phyloP scores from a whole-genome alignment of 2,329 filamentous ascomycete species.

The Colletotrichum musae region DNA sequence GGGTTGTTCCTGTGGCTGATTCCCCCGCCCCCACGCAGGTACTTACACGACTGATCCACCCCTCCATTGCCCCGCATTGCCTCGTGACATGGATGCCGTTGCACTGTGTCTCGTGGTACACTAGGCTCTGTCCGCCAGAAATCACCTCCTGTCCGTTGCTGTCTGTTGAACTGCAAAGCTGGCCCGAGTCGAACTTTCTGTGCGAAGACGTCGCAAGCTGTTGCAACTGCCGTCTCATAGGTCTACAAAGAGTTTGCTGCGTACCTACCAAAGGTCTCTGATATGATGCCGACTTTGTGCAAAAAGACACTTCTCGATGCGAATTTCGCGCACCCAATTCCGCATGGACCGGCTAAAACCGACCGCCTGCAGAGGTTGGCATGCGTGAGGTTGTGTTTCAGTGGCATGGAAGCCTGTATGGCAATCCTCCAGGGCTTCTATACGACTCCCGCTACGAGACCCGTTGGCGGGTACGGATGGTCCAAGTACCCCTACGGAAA shows the following conservation, averaged over 20 bases:
- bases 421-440: background rate
- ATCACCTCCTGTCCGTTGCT: background rate
- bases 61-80: slow-evolving; percentile 24
- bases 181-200: background rate
- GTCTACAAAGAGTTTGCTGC: background rate
- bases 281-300: background rate
- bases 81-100: slow-evolving; percentile 13
- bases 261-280: background rate
- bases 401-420: background rate
- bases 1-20: slow-evolving; percentile 8
- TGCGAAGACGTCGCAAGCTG: background rate
- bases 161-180: slow-evolving; percentile 10
- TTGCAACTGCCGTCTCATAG: slow-evolving; percentile 1
- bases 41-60: background rate
- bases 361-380: background rate
- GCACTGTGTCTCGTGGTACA: slow-evolving; percentile 1
- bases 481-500: background rate
- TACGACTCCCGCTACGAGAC: background rate
- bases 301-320: background rate
- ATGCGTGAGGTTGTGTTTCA: slow-evolving; percentile 11
- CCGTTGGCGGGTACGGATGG: background rate
- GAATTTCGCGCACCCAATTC: background rate
- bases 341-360: slow-evolving; percentile 18
- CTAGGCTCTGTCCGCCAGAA: background rate
- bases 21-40: slow-evolving; percentile 28